A percentile compares a stretch with the other conserved stretches of the same genome.
phyloP scores from a whole-genome alignment of 345 rosid species.

The Corchorus olitorius region DNA sequence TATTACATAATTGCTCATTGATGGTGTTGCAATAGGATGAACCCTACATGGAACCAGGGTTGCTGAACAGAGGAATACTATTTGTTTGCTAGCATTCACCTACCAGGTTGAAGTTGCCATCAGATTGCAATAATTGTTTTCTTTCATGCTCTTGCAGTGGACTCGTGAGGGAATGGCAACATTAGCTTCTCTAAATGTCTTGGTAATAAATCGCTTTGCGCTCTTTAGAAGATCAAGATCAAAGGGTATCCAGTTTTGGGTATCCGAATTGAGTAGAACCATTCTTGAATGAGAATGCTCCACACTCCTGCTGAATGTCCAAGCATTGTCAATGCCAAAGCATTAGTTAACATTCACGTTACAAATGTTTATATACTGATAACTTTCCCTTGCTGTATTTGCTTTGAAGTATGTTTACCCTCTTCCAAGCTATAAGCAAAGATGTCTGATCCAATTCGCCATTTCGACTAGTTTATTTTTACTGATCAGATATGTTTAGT shows the following conservation, averaged over 20 bases:
- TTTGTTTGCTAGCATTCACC: neutral
- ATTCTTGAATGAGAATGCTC: constrained; percentile 72
- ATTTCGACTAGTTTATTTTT: neutral
- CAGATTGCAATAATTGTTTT: neutral
- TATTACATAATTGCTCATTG: neutral
- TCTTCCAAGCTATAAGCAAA: constrained; percentile 71
- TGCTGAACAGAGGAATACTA: constrained; percentile 73
- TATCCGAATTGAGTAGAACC: constrained; percentile 76
- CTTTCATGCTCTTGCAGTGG: constrained; percentile 55
- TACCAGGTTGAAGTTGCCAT: neutral
- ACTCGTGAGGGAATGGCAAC: constrained; percentile 99
- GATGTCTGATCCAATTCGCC: neutral
- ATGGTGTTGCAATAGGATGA: constrained; percentile 61
- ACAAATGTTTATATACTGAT: neutral
- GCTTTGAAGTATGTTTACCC: constrained; percentile 40
- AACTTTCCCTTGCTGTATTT: neutral
- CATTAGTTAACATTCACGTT: constrained; percentile 48
- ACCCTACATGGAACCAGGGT: constrained; percentile 98
- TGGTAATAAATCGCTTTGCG: constrained; percentile 44
- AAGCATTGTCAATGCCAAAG: constrained; percentile 88
- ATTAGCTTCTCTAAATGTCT: constrained; percentile 86
- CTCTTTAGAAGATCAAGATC: constrained; percentile 30
- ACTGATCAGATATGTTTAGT: too few species aligned
- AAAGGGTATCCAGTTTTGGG: constrained; percentile 92
- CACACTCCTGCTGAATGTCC: constrained; percentile 84